These are phyloP conservation scores for Babesia ovis DNA, from an alignment of 169 alveolate species.

Conservation along the genomic window DNA sequence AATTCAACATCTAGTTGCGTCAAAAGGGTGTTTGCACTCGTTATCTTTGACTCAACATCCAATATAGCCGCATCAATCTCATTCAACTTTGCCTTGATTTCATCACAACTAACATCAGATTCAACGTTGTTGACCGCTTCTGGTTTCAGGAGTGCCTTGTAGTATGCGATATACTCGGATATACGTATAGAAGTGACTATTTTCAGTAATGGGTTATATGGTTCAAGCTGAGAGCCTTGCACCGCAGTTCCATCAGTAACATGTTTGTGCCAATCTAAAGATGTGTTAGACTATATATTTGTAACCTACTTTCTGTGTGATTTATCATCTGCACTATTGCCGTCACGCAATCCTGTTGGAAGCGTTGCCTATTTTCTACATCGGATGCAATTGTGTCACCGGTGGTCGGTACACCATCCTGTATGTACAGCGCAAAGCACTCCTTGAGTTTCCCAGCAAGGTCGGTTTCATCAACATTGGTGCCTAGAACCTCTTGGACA, in stretches of 20 bases:
- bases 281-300: not conserved
- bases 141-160: conserved; percentile 4
- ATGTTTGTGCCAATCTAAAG: not conserved
- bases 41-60: not conserved
- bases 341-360: conserved; percentile 39
- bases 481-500: not conserved
- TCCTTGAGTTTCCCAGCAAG: not conserved
- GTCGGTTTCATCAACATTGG: not conserved
- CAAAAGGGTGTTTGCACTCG: not conserved
- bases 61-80: conserved; percentile 9
- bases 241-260: not conserved
- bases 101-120: conserved; percentile 4
- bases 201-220: conserved; percentile 46
- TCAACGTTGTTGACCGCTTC: conserved; percentile 15
- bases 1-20: conserved; percentile 11
- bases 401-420: conserved; percentile 27
- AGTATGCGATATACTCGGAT: conserved; percentile 48
- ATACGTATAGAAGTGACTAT: conserved; percentile 43
- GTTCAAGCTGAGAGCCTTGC: not conserved
- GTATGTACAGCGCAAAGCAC: not conserved
- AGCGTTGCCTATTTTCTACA: not conserved
- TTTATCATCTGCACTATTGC: conserved; percentile 27
- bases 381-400: not conserved
- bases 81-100: not conserved
- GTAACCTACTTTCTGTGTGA: conserved; percentile 1